Evolutionary conservation across 2,329 filamentous ascomycete species (phyloP).

Genomic region (Delphinella strobiligena): DNA sequence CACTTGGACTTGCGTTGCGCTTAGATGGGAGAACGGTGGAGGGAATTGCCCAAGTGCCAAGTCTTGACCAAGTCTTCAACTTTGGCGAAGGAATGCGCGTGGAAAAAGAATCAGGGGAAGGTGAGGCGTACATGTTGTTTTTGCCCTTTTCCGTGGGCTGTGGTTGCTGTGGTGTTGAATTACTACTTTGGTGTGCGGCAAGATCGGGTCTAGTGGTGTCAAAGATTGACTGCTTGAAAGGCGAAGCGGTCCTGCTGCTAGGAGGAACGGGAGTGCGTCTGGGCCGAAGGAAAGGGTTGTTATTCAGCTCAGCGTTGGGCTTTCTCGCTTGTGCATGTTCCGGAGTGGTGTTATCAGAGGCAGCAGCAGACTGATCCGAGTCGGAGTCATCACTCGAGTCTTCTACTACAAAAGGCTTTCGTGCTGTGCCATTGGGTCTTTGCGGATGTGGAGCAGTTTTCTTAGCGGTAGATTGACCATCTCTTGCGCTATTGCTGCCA

Average conservation of each 20-base stretch:
- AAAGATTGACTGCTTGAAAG: constrained; percentile 2
- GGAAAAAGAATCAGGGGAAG: constrained; percentile 1
- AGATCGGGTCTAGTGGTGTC: background rate
- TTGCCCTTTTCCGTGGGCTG: constrained; percentile 7
- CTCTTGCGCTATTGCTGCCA: constrained; percentile 42
- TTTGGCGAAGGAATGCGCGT: background rate
- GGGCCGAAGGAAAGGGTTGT: constrained; percentile 12
- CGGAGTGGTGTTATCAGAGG: constrained; percentile 6
- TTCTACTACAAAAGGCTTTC: constrained; percentile 14
- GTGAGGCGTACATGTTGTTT: constrained; percentile 6
- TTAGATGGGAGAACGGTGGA: background rate
- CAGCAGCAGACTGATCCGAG: constrained; percentile 7
- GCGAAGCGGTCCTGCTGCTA: constrained; percentile 13
- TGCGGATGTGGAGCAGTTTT: constrained; percentile 4
- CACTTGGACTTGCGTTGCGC: background rate
- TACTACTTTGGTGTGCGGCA: too few species aligned
- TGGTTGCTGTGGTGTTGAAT: too few species aligned
- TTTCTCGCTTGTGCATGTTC: constrained; percentile 7
- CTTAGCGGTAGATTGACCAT: constrained; percentile 15
- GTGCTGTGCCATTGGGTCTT: constrained; percentile 3
- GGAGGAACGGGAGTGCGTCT: constrained; percentile 21
- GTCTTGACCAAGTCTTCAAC: background rate
- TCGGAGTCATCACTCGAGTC: constrained; percentile 15
- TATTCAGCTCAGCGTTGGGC: constrained; percentile 7
- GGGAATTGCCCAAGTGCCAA: background rate